These are phyloP conservation scores for Mortierella hygrophila DNA, from an alignment of 192 early-diverging fungal species.

Conservation along the genomic window DNA sequence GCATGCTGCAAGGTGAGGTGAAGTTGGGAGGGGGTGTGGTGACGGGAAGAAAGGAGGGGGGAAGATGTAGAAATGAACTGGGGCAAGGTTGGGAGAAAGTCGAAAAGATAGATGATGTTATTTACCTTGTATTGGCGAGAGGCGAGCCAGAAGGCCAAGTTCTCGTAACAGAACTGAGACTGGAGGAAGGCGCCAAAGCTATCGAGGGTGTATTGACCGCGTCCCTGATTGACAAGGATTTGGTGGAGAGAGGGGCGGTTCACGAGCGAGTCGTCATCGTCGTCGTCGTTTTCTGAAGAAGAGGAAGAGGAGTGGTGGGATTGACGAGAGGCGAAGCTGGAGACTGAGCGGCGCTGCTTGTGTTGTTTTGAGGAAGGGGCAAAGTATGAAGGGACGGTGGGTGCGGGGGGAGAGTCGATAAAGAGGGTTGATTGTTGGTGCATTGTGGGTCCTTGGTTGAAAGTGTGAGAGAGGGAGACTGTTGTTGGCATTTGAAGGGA, in stretches of 20 bases:
- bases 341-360: constrained; percentile 31
- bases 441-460: constrained; percentile 38
- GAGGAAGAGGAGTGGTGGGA: not conserved
- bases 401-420: constrained; percentile 13
- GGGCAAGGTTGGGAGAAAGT: not conserved
- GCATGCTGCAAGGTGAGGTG: constrained; percentile 5
- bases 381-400: not conserved
- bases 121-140: constrained; percentile 54
- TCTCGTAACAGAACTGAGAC: constrained; percentile 56
- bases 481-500: constrained; percentile 27
- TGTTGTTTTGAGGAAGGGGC: constrained; percentile 7
- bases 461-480: constrained; percentile 28
- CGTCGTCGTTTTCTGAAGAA: constrained; percentile 12
- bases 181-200: constrained; percentile 55
- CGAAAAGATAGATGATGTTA: not conserved
- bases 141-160: constrained; percentile 57
- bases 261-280: constrained; percentile 24
- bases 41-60: not conserved
- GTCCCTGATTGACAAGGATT: constrained; percentile 51
- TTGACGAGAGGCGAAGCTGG: constrained; percentile 45
- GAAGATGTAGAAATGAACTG: not conserved
- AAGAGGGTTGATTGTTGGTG: constrained; percentile 28
- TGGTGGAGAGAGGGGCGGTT: constrained; percentile 49
- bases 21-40: not conserved
- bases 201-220: constrained; percentile 54